phyloP scores from a whole-genome alignment of 176 grass and related monocot genomes.

The Dendrocalamus sinicus region DNA sequence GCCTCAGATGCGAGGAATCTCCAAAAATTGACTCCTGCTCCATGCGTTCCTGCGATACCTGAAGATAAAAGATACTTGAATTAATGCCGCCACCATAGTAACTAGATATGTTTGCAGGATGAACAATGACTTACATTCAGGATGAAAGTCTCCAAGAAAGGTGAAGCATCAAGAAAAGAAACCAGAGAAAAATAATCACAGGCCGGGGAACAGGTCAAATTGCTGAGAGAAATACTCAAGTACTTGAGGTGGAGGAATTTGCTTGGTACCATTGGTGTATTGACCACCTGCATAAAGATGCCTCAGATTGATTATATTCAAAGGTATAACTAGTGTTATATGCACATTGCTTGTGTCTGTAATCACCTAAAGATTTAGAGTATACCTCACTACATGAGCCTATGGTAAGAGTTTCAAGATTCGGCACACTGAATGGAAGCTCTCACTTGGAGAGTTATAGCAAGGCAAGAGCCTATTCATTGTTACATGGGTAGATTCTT shows the following conservation, averaged over 20 bases:
- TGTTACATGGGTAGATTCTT: too few species aligned
- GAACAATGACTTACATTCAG: neutral
- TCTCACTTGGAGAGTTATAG: too few species aligned
- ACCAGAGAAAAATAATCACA: constrained; percentile 29
- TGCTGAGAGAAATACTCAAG: neutral
- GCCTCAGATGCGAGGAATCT: neutral
- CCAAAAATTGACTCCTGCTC: neutral
- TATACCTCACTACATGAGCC: neutral
- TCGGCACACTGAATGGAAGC: neutral
- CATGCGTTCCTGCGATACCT: neutral
- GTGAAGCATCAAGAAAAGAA: constrained; percentile 25
- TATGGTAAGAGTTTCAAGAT: neutral
- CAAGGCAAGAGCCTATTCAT: too few species aligned
- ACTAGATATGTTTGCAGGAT: neutral
- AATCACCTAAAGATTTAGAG: neutral
- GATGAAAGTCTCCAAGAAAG: neutral
- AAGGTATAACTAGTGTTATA: neutral
- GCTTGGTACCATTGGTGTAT: neutral
- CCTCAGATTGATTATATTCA: neutral
- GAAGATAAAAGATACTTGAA: constrained; percentile 9
- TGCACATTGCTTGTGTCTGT: neutral
- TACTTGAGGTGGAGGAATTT: constrained; percentile 29
- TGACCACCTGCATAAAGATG: constrained; percentile 8
- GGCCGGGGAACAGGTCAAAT: rapidly evolving
- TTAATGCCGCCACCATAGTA: neutral